Base-by-base conservation (phyloP, 2,329 filamentous ascomycete species). In the Hypoxylon sp. region DNA sequence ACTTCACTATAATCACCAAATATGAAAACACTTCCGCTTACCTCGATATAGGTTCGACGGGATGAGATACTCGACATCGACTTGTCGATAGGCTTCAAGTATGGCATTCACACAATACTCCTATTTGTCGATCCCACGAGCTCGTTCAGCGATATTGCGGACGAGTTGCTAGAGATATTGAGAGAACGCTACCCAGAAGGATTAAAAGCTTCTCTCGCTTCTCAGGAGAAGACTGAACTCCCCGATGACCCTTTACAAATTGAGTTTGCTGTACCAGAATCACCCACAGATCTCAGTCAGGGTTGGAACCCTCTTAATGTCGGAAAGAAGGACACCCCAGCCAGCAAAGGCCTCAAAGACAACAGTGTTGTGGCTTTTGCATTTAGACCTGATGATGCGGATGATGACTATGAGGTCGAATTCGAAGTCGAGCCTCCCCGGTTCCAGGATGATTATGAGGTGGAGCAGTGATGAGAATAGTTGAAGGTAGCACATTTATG, bases 11-110 rank as follows among this genome's bases (percentile, higher is more conserved):
- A 29, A 17, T 22, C 54, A 31, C 17, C 17, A n/a, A 29, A 29
- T 10, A n/a, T 39, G 29, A 9, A 46, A 13, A 24, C 5, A 56
- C 14, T 6, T n/a, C 42, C 31, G 29, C 73, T 76, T 51, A 75
- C 62, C 26, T 29, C 24, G 5, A 39, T 17, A n/a, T 62, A 75
- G 73, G 73, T 68, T 48, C 63, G 50, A 17, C 68, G 66, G 31
- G 58, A 71, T 22, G 44, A 72, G 17, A 59, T 76, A 17, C 55
- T 56, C 9, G 76, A 77, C 55, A 70, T 72, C 19, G 73, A 78
- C 65, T n/a, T 78, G 68, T 92, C 91, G 9, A 81, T 94, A 61
- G 86, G 90, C 66, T 89, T 94, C 81, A 94, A 93, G 79, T 86
- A 92, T 77, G 89, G 91, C 76, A 88, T 88, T 64, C 87, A 90